Conservation (phyloP, 805 yeast genomes). For the Metschnikowia kofuensis region DNA sequence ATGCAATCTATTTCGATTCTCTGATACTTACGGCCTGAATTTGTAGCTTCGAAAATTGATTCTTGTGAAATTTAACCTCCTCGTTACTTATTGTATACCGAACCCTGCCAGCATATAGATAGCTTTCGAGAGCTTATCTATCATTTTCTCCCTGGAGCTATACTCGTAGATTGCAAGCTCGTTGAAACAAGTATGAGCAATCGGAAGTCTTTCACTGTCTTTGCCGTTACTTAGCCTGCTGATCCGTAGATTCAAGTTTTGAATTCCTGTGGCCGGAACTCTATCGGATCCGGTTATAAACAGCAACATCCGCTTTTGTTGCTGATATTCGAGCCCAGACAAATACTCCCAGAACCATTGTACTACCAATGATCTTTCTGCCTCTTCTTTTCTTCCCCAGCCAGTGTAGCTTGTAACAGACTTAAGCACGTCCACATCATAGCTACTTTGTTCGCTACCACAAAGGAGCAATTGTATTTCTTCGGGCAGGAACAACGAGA, state of each 20-base stretch:
- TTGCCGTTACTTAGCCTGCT: conserved; percentile 39
- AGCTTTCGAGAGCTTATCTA: conserved; percentile 61
- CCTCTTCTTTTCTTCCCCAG: conserved; percentile 44
- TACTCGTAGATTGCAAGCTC: conserved; percentile 79
- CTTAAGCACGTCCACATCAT: conserved; percentile 65
- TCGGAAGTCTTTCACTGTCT: conserved; percentile 57
- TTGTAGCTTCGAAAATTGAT: no score
- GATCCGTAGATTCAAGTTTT: conserved; percentile 70
- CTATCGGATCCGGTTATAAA: conserved; percentile 92
- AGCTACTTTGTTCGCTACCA: conserved; percentile 64
- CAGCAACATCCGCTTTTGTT: conserved; percentile 61
- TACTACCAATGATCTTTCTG: conserved; percentile 42
- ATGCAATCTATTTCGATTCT: no score
- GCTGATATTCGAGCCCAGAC: conserved; percentile 36
- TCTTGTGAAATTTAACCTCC: no score
- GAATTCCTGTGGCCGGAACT: conserved; percentile 89
- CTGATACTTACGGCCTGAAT: no score
- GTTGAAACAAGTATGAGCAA: conserved; percentile 94
- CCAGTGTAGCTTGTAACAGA: conserved; percentile 74
- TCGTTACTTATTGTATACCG: conserved; percentile 61
- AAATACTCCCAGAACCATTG: conserved; percentile 89
- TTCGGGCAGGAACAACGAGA: conserved; percentile 74
- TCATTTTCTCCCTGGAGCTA: conserved; percentile 49
- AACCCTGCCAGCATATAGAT: conserved; percentile 82
- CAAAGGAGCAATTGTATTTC: conserved; percentile 78